These are phyloP conservation scores for Clavispora fructus DNA, from an alignment of 805 yeast species.

Conservation along the genomic window DNA sequence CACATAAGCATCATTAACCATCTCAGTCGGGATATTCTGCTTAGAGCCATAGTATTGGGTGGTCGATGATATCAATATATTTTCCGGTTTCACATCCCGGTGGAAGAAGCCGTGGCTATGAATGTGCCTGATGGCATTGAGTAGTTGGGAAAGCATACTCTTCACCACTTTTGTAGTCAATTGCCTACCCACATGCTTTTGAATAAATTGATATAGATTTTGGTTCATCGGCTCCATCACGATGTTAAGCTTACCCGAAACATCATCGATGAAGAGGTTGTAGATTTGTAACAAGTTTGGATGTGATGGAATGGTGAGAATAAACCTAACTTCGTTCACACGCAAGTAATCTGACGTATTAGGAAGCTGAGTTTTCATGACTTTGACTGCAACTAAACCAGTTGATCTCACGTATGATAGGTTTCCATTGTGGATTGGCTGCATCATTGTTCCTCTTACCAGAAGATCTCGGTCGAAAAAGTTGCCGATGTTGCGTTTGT, in stretches of 20 bases:
- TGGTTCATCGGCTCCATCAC: constrained; percentile 88
- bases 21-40: constrained; percentile 34
- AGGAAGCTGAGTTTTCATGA: constrained; percentile 49
- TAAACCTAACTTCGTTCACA: constrained; percentile 65
- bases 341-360: constrained; percentile 21
- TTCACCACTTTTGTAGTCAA: constrained; percentile 58
- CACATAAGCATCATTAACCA: constrained; percentile 44
- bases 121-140: constrained; percentile 77
- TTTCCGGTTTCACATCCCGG: constrained; percentile 92
- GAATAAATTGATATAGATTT: constrained; percentile 73
- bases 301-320: constrained; percentile 65
- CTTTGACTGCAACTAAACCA: constrained; percentile 70
- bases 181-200: constrained; percentile 45
- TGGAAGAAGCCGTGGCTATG: constrained; percentile 69
- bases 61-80: constrained; percentile 66
- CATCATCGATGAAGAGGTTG: constrained; percentile 73
- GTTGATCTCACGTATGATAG: constrained; percentile 14
- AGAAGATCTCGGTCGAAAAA: constrained; percentile 13
- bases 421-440: constrained; percentile 26
- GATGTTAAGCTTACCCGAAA: constrained; percentile 59
- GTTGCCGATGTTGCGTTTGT: constrained; percentile 19
- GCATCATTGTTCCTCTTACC: constrained; percentile 46
- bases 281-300: constrained; percentile 65
- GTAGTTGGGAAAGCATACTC: constrained; percentile 65
- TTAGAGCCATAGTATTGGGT: constrained; percentile 46